Conservation (phyloP, 176 grass and related monocot species). For the Phragmites australis region DNA sequence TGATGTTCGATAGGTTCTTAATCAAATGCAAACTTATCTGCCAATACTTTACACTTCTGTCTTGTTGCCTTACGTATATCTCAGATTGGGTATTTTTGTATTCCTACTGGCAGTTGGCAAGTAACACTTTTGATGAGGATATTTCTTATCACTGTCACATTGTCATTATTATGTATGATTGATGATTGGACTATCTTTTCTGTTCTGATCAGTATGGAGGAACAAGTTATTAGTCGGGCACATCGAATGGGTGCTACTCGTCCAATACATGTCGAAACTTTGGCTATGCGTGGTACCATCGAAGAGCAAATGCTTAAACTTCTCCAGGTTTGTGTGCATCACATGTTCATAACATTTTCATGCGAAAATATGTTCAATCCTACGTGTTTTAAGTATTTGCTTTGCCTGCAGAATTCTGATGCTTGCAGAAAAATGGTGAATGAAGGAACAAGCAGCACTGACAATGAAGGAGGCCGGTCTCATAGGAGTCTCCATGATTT, state of each 20-base stretch:
- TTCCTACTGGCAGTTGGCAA: not conserved
- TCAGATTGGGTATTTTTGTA: not conserved
- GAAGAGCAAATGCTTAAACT: constrained; percentile 96
- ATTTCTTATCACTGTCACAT: not conserved
- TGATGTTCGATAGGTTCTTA: not conserved
- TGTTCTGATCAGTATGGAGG: constrained; percentile 78
- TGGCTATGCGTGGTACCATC: constrained; percentile 91
- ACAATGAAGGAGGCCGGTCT: constrained; percentile 62
- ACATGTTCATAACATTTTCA: not conserved
- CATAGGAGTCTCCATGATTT: constrained; percentile 86
- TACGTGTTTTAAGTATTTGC: not conserved
- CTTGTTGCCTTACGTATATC: not conserved
- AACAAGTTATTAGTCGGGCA: constrained; percentile 93
- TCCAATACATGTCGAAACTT: constrained; percentile 84
- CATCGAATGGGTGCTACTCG: constrained; percentile 95
- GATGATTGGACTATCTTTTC: not conserved
- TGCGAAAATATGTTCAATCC: not conserved
- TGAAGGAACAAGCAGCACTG: constrained; percentile 53
- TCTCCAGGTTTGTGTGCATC: constrained; percentile 55
- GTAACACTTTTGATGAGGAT: not conserved
- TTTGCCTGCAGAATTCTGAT: constrained; percentile 60
- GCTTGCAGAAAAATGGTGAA: constrained; percentile 66
- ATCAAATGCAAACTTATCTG: not conserved
- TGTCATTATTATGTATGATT: not conserved
- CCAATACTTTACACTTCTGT: not conserved